phyloP scores from a whole-genome alignment of 495 filamentous ascomycete genomes.

The Lichenothelia convexa region DNA sequence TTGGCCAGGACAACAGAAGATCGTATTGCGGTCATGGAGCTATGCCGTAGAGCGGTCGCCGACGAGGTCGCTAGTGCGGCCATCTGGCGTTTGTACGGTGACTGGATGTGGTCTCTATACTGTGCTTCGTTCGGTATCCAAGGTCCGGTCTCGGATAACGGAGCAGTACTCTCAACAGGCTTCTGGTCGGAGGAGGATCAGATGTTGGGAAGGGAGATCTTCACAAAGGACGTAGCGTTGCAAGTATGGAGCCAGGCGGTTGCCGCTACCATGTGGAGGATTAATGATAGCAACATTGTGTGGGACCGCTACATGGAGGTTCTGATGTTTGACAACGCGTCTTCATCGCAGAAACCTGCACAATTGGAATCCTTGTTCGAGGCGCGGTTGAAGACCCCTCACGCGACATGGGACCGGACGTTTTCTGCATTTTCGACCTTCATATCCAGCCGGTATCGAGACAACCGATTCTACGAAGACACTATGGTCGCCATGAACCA shows the following conservation, averaged over 20 bases:
- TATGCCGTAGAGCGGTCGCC: slow-evolving; percentile 58
- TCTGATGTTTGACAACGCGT: slow-evolving; percentile 41
- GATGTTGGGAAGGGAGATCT: slow-evolving; percentile 55
- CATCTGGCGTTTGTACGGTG: slow-evolving; percentile 76
- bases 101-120: slow-evolving; percentile 67
- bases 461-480: slow-evolving; percentile 53
- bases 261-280: slow-evolving; percentile 58
- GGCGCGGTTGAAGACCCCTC: slow-evolving; percentile 57
- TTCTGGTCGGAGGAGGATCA: slow-evolving; percentile 63
- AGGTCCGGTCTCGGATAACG: slow-evolving; percentile 2
- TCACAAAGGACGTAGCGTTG: slow-evolving; percentile 54
- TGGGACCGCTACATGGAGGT: slow-evolving; percentile 66
- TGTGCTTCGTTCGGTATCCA: slow-evolving; percentile 28
- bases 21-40: slow-evolving; percentile 60
- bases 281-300: slow-evolving; percentile 71
- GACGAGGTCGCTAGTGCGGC: slow-evolving; percentile 72
- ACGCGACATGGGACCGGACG: slow-evolving; percentile 70
- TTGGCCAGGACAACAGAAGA: slow-evolving; percentile 42
- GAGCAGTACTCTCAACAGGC: slow-evolving; percentile 13
- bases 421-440: slow-evolving; percentile 69
- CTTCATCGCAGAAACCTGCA: slow-evolving; percentile 38
- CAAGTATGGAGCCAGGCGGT: slow-evolving; percentile 65
- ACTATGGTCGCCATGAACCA: slow-evolving; percentile 57
- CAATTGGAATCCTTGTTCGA: slow-evolving; percentile 52
- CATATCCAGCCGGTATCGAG: slow-evolving; percentile 59